phyloP scores from a whole-genome alignment of 2,329 filamentous ascomycete species.

The Fusarium zealandicum region DNA sequence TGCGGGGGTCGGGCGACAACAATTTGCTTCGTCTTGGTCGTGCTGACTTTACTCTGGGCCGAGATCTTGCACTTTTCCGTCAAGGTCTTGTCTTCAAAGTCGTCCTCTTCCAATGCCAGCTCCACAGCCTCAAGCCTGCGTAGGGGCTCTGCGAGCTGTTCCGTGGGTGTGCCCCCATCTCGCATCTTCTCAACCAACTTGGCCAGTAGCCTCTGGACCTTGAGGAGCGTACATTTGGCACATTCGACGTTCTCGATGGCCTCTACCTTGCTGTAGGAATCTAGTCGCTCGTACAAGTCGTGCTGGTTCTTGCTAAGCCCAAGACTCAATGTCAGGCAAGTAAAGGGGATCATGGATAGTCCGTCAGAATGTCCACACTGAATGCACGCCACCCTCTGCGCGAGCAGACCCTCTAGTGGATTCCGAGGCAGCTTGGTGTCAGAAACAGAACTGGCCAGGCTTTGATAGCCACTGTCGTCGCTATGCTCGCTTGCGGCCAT shows the following conservation, averaged over 20 bases:
- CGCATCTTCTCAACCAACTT: constrained; percentile 54
- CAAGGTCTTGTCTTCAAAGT: constrained; percentile 76
- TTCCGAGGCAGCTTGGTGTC: constrained; percentile 62
- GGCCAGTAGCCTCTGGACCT: constrained; percentile 56
- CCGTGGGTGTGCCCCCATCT: constrained; percentile 49
- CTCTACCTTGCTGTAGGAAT: constrained; percentile 86
- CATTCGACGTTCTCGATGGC: constrained; percentile 90
- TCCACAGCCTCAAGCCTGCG: constrained; percentile 71
- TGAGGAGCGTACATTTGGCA: constrained; percentile 83
- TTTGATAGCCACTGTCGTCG: constrained; percentile 65
- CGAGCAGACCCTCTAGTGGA: constrained; percentile 85
- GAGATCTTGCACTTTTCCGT: constrained; percentile 70
- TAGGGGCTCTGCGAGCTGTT: constrained; percentile 58
- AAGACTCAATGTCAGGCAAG: constrained; percentile 87
- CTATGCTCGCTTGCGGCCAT: constrained; percentile 57
- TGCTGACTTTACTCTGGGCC: constrained; percentile 72
- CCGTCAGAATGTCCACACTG: constrained; percentile 87
- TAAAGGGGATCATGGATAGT: constrained; percentile 90
- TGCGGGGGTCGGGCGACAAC: constrained; percentile 84
- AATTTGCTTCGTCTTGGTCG: constrained; percentile 89
- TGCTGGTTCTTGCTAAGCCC: constrained; percentile 68
- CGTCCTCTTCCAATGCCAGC: constrained; percentile 76
- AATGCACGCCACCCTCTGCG: constrained; percentile 88
- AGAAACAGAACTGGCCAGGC: constrained; percentile 47
- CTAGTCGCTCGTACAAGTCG: constrained; percentile 78